Evolutionary conservation across 2,329 filamentous ascomycete species (phyloP).

Genomic region (Metarhizium rileyi): DNA sequence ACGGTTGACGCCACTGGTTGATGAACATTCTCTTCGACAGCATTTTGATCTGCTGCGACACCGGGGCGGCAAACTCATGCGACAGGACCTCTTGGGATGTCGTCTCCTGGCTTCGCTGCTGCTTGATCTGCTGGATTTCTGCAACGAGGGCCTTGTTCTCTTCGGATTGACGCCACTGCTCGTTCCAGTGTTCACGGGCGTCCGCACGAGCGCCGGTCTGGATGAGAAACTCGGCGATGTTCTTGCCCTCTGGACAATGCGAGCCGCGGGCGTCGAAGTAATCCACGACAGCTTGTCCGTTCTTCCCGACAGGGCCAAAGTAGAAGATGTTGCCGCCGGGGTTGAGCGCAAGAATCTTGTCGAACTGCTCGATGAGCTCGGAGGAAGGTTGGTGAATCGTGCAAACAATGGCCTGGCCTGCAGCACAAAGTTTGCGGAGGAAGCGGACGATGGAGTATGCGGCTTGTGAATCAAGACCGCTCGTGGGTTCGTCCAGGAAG

Average conservation of each 20-base stretch:
- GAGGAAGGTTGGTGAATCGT: conserved; percentile 49
- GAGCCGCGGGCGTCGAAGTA: conserved; percentile 53
- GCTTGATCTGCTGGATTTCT: conserved; percentile 55
- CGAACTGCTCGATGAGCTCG: conserved; percentile 44
- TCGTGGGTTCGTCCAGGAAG: conserved; percentile 51
- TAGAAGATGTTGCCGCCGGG: conserved; percentile 43
- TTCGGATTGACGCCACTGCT: conserved; percentile 60
- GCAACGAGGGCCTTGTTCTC: conserved; percentile 48
- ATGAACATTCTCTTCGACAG: conserved; percentile 62
- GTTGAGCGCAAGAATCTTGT: conserved; percentile 41
- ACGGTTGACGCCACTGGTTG: conserved; percentile 67
- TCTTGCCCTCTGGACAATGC: conserved; percentile 47
- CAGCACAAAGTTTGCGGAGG: conserved; percentile 45
- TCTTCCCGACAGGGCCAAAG: conserved; percentile 40
- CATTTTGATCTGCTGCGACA: conserved; percentile 50
- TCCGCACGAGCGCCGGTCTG: conserved; percentile 28
- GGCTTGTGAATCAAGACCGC: conserved; percentile 44
- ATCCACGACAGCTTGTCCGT: conserved; percentile 33
- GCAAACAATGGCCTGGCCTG: conserved; percentile 48
- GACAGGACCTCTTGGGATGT: conserved; percentile 13
- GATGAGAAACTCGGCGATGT: conserved; percentile 40
- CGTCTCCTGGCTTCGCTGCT: conserved; percentile 8
- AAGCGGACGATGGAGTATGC: conserved; percentile 51
- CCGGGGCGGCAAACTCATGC: conserved; percentile 56
- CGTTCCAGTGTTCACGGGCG: conserved; percentile 52